These are phyloP conservation scores for Erodium trifolium DNA, from an alignment of 441 rosid genomes.

Conservation along the genomic window DNA sequence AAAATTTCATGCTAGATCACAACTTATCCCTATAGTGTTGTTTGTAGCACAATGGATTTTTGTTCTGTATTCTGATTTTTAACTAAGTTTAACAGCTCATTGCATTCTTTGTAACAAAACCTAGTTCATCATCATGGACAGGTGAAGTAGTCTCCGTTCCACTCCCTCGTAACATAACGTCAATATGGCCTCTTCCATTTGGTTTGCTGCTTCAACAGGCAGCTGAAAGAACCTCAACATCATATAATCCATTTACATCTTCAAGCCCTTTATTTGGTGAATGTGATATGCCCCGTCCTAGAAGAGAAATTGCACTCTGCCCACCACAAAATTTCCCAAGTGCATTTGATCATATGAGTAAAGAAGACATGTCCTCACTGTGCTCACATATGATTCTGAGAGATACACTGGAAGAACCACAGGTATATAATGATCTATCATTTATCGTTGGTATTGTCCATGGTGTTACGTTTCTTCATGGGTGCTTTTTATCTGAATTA, in stretches of 20 bases:
- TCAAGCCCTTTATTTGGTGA: conserved; percentile 51
- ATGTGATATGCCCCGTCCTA: conserved; percentile 43
- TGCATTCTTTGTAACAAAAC: conserved; percentile 9
- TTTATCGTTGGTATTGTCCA: not conserved
- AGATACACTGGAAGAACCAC: conserved; percentile 79
- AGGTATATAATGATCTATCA: conserved; percentile 32
- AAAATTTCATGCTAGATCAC: not conserved
- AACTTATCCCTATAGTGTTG: not conserved
- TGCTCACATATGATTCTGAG: conserved; percentile 79
- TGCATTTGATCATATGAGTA: conserved; percentile 37
- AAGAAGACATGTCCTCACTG: conserved; percentile 36
- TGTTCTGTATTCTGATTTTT: conserved; percentile 7
- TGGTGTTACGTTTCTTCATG: not conserved
- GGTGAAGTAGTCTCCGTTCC: conserved; percentile 82
- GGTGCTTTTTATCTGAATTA: conserved; percentile 17
- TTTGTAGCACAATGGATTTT: not conserved
- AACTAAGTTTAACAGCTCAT: not conserved
- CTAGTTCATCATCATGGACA: conserved; percentile 20
- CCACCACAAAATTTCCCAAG: conserved; percentile 37
- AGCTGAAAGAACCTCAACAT: conserved; percentile 40
- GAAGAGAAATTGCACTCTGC: conserved; percentile 54
- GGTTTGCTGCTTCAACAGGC: conserved; percentile 84
- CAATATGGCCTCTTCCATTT: conserved; percentile 90
- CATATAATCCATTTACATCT: conserved; percentile 35
- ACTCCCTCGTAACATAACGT: conserved; percentile 52